Percentiles rank a stretch among this genome's conserved stretches.
These are phyloP conservation scores for Adiantum capillusveneris DNA, from an alignment of 75 land plant species.

Conservation along the genomic window DNA sequence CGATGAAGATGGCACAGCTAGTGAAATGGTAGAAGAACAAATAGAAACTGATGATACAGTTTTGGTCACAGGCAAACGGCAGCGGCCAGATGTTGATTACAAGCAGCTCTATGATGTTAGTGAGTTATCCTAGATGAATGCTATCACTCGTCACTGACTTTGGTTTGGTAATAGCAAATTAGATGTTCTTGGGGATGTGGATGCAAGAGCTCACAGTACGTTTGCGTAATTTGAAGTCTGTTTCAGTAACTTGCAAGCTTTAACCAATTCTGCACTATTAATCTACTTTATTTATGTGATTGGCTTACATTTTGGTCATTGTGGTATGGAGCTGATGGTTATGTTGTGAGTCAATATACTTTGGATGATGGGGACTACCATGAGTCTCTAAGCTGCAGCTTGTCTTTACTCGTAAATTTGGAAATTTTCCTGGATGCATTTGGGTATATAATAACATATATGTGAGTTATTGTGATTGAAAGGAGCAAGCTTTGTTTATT, in stretches of 20 bases:
- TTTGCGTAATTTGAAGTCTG: background rate
- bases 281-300: background rate
- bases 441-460: too few species aligned
- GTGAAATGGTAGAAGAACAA: background rate
- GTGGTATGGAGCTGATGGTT: too few species aligned
- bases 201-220: too few species aligned
- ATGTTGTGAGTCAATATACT: too few species aligned
- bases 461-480: too few species aligned
- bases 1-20: background rate
- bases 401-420: background rate
- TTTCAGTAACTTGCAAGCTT: background rate
- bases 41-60: background rate
- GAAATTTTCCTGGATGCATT: too few species aligned
- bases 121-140: slow-evolving; percentile 1
- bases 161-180: background rate
- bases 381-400: background rate
- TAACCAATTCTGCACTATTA: background rate
- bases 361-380: too few species aligned
- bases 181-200: background rate
- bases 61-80: slow-evolving; percentile 35
- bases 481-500: too few species aligned
- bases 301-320: background rate
- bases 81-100: slow-evolving; percentile 45
- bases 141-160: too few species aligned
- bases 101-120: slow-evolving; percentile 73